Percentiles rank a stretch among this genome's conserved stretches.
phyloP scores from a whole-genome alignment of 495 filamentous ascomycete genomes.

The Recurvomyces mirabilis region DNA sequence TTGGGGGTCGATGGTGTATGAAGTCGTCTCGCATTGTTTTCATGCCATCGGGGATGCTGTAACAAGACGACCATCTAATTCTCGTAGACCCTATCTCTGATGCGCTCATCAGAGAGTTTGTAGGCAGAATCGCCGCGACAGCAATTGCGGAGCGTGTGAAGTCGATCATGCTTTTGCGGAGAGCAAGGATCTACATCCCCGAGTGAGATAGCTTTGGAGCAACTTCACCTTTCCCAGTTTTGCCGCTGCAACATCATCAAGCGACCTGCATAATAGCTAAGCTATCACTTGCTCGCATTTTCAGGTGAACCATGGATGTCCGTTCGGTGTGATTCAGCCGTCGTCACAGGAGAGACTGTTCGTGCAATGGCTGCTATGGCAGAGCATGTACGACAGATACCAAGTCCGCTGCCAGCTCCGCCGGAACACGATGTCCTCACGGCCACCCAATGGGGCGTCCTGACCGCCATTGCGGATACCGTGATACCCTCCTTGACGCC shows the following conservation, averaged over 20 bases:
- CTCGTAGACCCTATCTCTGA: no score
- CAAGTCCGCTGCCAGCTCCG: conserved; percentile 23
- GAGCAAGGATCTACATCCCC: background rate
- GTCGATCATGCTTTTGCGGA: background rate
- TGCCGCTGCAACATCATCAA: background rate
- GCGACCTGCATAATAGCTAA: background rate
- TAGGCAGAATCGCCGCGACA: background rate
- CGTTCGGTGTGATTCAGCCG: no score
- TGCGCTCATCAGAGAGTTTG: no score
- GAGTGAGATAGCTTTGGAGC: background rate
- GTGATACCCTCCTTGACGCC: conserved; percentile 27
- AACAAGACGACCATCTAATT: no score
- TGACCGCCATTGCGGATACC: conserved; percentile 29
- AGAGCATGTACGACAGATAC: conserved; percentile 10
- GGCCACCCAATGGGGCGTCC: conserved; percentile 27
- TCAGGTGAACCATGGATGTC: no score
- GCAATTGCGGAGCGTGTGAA: background rate
- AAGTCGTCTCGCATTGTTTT: no score
- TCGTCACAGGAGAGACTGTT: no score
- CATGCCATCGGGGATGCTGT: no score
- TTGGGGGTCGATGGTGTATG: no score
- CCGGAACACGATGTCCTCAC: conserved; percentile 26
- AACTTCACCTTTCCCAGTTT: background rate
- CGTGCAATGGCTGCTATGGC: conserved; percentile 5
- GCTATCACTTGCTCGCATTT: background rate